A percentile compares a stretch with the other conserved stretches of the same genome.
phyloP scores from a whole-genome alignment of 176 grass and related monocot species.

The Carex littledalei region DNA sequence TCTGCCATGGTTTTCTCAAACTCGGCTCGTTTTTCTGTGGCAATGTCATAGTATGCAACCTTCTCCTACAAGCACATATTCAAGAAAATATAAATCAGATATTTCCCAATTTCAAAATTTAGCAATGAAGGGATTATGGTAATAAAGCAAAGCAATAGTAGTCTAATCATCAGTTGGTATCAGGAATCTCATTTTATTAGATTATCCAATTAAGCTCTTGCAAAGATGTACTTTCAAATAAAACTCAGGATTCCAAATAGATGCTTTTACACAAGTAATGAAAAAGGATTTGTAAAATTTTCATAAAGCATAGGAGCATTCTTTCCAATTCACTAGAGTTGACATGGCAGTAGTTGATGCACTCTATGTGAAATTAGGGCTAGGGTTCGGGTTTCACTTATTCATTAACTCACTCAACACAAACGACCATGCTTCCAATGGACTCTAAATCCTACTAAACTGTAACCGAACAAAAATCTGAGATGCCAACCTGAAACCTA shows the following conservation, averaged over 20 bases:
- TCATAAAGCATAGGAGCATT: background rate
- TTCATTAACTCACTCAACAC: background rate
- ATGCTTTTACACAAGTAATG: background rate
- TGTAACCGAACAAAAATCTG: background rate
- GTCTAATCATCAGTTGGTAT: background rate
- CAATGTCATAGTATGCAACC: conserved; percentile 84
- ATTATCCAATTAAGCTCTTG: background rate
- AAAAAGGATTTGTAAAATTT: background rate
- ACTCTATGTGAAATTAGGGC: background rate
- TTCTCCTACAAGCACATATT: conserved; percentile 52
- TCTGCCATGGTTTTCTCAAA: conserved; percentile 70
- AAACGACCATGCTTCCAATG: background rate
- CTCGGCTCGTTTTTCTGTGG: conserved; percentile 72
- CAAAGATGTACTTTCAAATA: background rate
- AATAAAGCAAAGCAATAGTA: background rate
- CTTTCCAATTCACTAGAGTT: background rate
- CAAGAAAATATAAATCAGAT: conserved; percentile 2
- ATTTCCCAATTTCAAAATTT: background rate
- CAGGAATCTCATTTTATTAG: background rate
- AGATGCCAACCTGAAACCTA: background rate
- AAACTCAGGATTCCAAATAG: background rate
- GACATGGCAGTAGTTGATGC: background rate
- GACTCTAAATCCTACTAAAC: background rate
- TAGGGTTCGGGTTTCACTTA: background rate
- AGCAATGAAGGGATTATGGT: background rate